phyloP scores from a whole-genome alignment of 345 rosid species.

The Gossypium bickii region DNA sequence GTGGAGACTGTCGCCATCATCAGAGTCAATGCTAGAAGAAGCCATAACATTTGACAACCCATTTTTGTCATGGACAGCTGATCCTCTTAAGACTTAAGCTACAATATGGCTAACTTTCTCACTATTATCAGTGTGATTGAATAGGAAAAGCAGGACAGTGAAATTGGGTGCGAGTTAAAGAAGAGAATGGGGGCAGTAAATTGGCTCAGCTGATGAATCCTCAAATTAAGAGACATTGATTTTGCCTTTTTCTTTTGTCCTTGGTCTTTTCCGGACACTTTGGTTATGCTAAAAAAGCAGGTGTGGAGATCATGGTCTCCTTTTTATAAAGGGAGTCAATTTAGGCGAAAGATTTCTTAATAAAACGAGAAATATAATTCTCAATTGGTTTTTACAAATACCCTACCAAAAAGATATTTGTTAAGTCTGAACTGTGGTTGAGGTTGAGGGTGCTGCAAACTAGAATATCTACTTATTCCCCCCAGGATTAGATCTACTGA shows the following conservation, averaged over 20 bases:
- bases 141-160: conserved; percentile 10
- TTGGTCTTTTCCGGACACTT: conserved; percentile 21
- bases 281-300: conserved; percentile 33
- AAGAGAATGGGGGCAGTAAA: conserved; percentile 4
- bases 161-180: background rate
- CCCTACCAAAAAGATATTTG: background rate
- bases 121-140: conserved; percentile 5
- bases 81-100: background rate
- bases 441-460: conserved; percentile 3
- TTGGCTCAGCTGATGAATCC: background rate
- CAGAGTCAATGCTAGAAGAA: conserved; percentile 19
- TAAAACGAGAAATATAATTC: conserved; percentile 5
- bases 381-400: conserved; percentile 17
- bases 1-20: conserved; percentile 9
- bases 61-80: conserved; percentile 21
- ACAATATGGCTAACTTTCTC: background rate
- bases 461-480: background rate
- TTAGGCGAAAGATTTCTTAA: background rate
- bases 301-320: conserved; percentile 34
- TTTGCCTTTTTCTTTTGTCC: conserved; percentile 11
- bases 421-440: background rate
- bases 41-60: conserved; percentile 24
- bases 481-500: background rate
- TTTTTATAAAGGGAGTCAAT: conserved; percentile 10
- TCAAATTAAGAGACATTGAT: conserved; percentile 8